Base-by-base conservation (phyloP, 2,329 filamentous ascomycete genomes). In the Penicillium sclerotigenum region DNA sequence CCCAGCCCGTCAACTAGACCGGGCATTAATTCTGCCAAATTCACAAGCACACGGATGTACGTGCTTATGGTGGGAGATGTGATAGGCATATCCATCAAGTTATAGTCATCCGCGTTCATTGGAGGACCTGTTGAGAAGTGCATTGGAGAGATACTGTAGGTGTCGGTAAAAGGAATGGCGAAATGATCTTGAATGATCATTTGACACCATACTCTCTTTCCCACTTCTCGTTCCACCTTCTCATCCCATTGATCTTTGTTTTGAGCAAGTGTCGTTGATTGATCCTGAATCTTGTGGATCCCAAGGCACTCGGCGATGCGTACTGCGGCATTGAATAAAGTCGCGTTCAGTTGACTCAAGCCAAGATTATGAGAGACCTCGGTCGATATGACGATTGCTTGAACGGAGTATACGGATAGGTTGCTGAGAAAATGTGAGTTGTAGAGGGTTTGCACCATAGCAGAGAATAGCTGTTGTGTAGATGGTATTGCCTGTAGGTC, bases 181-280 rank as follows among this genome's bases (percentile, higher is more conserved):
- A 74, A 74, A 53, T 74, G 67, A 54, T 75, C 73, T 55, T 75
- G 73, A 18, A 75, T 70, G 22, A 73, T 53, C 63, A 68, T 67
- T 54, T 76, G 73, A 56, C 70, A 69, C 73, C 73, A 76, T 5
- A 71, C 64, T 16, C 73, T 62, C 31, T 68, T 65, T 9, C 72
- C 72, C 10, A 73, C 65, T 61, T 75, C 73, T 33, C 65, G 54
- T 28, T 67, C 61, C n/a, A 67, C 62, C 1, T 56, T 53, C 62
- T 64, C 58, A 57, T 68, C 54, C 65, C 63, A 67, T 34, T 58
- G 56, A 20, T 67, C 67, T 43, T 59, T 59, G 14, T 47, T 63
- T 18, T 54, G 51, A 2, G 52, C 43, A 11, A 31, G 29, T 7
- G 47, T 47, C 9, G 24, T 38, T 0, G 62, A 45, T 28, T 59